Evolutionary conservation across 306 rosid species (phyloP).

Genomic region (Dalbergia cochinchinensis): DNA sequence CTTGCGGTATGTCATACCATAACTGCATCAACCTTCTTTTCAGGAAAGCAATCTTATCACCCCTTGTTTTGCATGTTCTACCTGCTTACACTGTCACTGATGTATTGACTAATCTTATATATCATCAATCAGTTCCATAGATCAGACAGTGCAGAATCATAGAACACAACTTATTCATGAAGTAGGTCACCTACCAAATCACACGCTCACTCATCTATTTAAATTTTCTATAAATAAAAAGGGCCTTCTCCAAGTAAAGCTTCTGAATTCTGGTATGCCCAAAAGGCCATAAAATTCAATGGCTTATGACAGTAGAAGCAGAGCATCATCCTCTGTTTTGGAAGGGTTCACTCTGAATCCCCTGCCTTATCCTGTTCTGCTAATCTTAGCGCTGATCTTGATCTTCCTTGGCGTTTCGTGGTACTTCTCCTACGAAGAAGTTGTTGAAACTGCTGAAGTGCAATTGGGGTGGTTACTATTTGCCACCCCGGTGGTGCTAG

Average conservation of each 20-base stretch:
- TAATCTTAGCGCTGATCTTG: conserved; percentile 67
- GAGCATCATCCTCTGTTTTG: conserved; percentile 51
- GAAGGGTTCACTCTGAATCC: conserved; percentile 77
- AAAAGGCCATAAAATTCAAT: conserved; percentile 41
- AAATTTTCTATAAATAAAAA: conserved; percentile 14
- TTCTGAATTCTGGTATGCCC: conserved; percentile 7
- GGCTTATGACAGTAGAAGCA: conserved; percentile 64
- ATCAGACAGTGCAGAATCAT: conserved; percentile 1
- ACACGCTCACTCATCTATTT: neutral
- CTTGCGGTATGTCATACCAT: neutral
- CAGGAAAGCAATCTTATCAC: conserved; percentile 18
- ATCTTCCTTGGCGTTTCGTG: conserved; percentile 70
- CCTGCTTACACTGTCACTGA: conserved; percentile 3
- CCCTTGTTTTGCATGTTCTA: conserved; percentile 27
- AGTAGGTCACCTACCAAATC: conserved; percentile 10
- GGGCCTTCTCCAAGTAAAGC: conserved; percentile 10
- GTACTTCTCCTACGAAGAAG: conserved; percentile 73
- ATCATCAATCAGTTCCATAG: neutral
- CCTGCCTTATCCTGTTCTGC: conserved; percentile 77
- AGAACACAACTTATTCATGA: neutral
- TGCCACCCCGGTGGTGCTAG: conserved; percentile 58
- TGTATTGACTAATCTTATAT: neutral
- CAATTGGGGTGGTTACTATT: conserved; percentile 65
- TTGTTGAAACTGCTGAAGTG: conserved; percentile 62
- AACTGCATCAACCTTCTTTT: conserved; percentile 26